A percentile compares a stretch with the other conserved stretches of the same genome.
Evolutionary conservation across 2,329 filamentous ascomycete genomes (phyloP).

Genomic region (Colletotrichum destructivum): DNA sequence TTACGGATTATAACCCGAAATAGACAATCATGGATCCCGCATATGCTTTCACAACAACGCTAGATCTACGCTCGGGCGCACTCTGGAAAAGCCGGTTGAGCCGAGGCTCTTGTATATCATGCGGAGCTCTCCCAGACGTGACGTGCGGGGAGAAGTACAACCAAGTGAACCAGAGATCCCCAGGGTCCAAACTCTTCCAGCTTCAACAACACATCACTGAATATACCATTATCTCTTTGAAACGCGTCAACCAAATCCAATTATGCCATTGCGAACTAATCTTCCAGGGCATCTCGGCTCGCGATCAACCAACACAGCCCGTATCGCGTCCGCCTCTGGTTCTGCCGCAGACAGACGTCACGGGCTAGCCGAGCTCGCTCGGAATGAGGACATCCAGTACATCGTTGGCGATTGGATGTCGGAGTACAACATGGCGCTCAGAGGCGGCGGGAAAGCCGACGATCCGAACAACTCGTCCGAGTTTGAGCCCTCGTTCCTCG

Average conservation of each 20-base stretch:
- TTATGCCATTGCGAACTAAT: slow-evolving; percentile 1
- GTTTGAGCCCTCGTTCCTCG: slow-evolving; percentile 56
- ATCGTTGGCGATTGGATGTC: slow-evolving; percentile 59
- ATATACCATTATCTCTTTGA: neutral
- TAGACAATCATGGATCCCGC: too few species aligned
- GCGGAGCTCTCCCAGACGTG: neutral
- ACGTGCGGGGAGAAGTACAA: neutral
- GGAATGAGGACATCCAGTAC: slow-evolving; percentile 51
- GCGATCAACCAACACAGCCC: slow-evolving; percentile 17
- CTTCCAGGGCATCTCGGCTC: neutral
- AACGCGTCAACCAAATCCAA: neutral
- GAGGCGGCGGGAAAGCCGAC: slow-evolving; percentile 46
- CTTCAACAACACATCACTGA: neutral
- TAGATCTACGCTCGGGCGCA: neutral
- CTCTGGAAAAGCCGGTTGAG: neutral
- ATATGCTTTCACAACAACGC: too few species aligned
- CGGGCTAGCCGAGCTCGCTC: slow-evolving; percentile 45
- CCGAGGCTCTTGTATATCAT: neutral
- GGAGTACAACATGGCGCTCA: slow-evolving; percentile 66
- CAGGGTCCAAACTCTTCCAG: too few species aligned
- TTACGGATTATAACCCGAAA: too few species aligned
- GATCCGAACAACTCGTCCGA: slow-evolving; percentile 48
- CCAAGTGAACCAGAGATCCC: neutral
- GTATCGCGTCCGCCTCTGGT: slow-evolving; percentile 51
- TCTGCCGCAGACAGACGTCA: slow-evolving; percentile 47